Percentiles rank a stretch among this genome's conserved stretches.
phyloP scores from a whole-genome alignment of 768 basidiomycete genomes.

The Trametes maxima region DNA sequence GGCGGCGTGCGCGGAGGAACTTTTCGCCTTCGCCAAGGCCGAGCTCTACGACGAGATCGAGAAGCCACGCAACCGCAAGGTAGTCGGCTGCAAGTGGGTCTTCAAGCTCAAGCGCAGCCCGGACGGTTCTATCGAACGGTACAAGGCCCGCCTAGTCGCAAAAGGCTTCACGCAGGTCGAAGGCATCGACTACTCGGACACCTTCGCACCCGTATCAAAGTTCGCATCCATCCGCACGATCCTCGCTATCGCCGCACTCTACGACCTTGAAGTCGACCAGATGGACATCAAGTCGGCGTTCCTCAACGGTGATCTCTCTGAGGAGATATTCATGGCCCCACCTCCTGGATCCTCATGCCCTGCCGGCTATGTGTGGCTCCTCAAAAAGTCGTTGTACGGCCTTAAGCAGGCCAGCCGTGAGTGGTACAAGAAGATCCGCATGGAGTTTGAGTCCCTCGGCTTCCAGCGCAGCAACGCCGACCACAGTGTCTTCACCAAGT shows the following conservation, averaged over 20 bases:
- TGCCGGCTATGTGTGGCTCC: conserved; percentile 22
- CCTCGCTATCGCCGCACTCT: conserved; percentile 40
- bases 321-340: conserved; percentile 47
- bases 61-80: conserved; percentile 29
- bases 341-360: conserved; percentile 32
- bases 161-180: conserved; percentile 40
- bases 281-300: conserved; percentile 48
- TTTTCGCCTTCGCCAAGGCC: conserved; percentile 11
- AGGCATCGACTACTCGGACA: conserved; percentile 39
- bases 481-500: conserved; percentile 9
- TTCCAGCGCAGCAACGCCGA: conserved; percentile 6
- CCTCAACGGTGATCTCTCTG: conserved; percentile 41
- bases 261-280: conserved; percentile 40
- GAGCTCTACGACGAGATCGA: conserved; percentile 13
- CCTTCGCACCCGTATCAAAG: conserved; percentile 28
- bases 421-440: conserved; percentile 34
- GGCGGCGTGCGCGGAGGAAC: conserved; percentile 13
- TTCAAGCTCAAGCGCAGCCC: conserved; percentile 38
- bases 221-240: conserved; percentile 22
- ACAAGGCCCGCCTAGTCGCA: conserved; percentile 43
- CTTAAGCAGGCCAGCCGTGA: conserved; percentile 38
- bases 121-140: conserved; percentile 30
- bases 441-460: too few species aligned
- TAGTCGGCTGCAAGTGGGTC: conserved; percentile 36
- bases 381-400: conserved; percentile 39